Evolutionary conservation across 2,329 filamentous ascomycete species (phyloP), one percentile per base, ranked within the genome.

Genomic region (Fusarium miscanthi): DNA sequence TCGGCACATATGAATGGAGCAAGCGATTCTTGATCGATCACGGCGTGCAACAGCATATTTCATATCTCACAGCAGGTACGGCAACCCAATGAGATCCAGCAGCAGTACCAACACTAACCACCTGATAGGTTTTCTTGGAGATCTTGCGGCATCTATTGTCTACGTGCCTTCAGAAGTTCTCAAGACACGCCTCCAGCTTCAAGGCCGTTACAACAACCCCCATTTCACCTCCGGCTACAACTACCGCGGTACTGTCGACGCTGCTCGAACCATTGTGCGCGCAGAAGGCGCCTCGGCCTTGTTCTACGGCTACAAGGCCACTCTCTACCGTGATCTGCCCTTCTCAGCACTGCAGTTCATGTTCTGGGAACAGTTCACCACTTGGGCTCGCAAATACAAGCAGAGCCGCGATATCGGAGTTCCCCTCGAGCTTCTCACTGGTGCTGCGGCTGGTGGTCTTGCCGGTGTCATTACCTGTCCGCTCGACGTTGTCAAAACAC

Each of bases 131-230:
- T 95, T 98, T 76, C 81, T 98, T 66, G 96, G 95, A 69, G 96
- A 99, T 79, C 87, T 98, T 27, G 95, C 94, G 48, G 95, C 96
- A 3, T 97, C 94, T 1, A 87, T 97, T 67, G 89, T 98, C 66
- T 99, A 99, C 80, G 97, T 99, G 8, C 97, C 96, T 8, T 97
- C 95, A 17, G 97, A 99, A 82, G 96, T 99, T 9, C 88, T 99
- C 75, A 99, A 99, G 82, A 99, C 96, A n/a, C 91, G 96, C 30
- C 86, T 98, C 53, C 96, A 99, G 80, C 88, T 99, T 10, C 96
- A 99, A 81, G 97, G 96, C 56, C 93, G 94, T 67, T 93, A 94
- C 84, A 97, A 98, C 82, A 99, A 99, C 79, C 95, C 96, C 2
- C 93, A 91, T 82, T 98, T 98, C 85, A 86, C 91, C 52, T 97